Evolutionary conservation across 768 basidiomycete species (phyloP), one percentile per base, ranked within the genome.

Genomic region (Suillus bovinus): DNA sequence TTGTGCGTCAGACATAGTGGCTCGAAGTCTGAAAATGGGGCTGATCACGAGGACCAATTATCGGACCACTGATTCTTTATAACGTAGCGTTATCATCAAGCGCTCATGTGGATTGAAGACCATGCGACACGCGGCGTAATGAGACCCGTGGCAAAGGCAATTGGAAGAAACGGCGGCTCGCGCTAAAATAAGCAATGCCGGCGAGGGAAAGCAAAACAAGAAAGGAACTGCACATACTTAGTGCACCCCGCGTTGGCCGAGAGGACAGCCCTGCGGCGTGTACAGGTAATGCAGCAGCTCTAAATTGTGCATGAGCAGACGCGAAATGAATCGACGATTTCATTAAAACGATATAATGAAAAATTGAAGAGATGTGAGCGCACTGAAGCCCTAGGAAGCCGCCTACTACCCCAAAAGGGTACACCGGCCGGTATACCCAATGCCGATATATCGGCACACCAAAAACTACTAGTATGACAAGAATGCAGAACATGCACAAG

Each of bases 71-170:
- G 29, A 47, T 54, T 33, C 42, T n/a, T 47, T 56, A 56, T 59
- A 59, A 36, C 33, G 58, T 36, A 31, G 24, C 41, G 33, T 52
- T 47, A 59, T 52, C 52, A 59, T 52, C 52, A 56, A 56, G 55
- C 55, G 55, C 55, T 6, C 55, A 39, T 56, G 17, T 55, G 24
- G 54, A 17, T 38, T 55, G 54, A 11, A 55, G 22, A 10, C 55
- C 54, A 56, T 20, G 55, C 38, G 90, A 89, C 83, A 86, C 87
- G 89, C 90, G 91, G 74, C 90, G 89, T 13, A 91, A 77, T 17
- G 80, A 81, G 72, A 91, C 90, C 68, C 91, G 90, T 61, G 90
- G 68, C 85, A 86, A 52, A 90, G 79, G 70, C 91, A 57, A 46
- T 49, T 63, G 62, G 31, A 59, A 41, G 31, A n/a, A 33, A 52